Conservation (phyloP, 768 basidiomycete genomes). For the Rhodosporidiobolus odoratus region DNA sequence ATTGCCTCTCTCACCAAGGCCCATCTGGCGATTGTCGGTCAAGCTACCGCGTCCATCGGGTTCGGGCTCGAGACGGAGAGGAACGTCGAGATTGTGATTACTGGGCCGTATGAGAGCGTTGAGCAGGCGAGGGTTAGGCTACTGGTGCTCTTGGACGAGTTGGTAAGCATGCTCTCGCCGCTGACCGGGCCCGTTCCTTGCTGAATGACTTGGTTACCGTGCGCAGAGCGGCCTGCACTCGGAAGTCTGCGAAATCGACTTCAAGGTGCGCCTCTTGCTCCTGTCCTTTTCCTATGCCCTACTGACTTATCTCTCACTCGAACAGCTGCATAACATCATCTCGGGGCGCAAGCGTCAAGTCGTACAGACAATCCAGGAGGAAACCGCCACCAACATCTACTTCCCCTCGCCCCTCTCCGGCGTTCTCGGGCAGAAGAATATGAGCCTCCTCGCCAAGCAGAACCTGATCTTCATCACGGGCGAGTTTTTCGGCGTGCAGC, state of each 20-base stretch:
- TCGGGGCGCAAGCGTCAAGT: slow-evolving; percentile 80
- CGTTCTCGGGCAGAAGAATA: slow-evolving; percentile 57
- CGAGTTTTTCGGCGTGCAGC: slow-evolving; percentile 91
- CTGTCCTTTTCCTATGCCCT: too few relatives aligned
- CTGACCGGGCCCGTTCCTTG: neutral
- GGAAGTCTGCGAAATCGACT: slow-evolving; percentile 87
- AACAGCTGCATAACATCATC: slow-evolving; percentile 80
- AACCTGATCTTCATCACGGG: slow-evolving; percentile 94
- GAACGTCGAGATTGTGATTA: slow-evolving; percentile 85
- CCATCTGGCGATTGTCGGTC: slow-evolving; percentile 86
- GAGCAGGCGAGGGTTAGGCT: slow-evolving; percentile 84
- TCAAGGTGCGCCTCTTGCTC: too few relatives aligned
- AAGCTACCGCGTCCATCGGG: slow-evolving; percentile 66
- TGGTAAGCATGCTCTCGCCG: slow-evolving; percentile 56
- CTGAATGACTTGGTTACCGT: slow-evolving; percentile 11
- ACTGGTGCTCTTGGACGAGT: slow-evolving; percentile 88
- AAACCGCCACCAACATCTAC: slow-evolving; percentile 95
- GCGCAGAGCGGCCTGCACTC: slow-evolving; percentile 79
- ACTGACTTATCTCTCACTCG: too few relatives aligned
- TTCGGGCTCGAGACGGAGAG: slow-evolving; percentile 89
- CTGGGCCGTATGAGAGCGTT: slow-evolving; percentile 76
- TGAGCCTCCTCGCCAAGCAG: slow-evolving; percentile 57
- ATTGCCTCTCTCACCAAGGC: slow-evolving; percentile 88
- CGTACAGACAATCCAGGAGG: slow-evolving; percentile 88
- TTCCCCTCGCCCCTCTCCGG: slow-evolving; percentile 84